Percentiles rank a stretch among this genome's conserved stretches.
Evolutionary conservation across 352 stramenopile species (phyloP).

Genomic region (Globisporangium cystogenes): DNA sequence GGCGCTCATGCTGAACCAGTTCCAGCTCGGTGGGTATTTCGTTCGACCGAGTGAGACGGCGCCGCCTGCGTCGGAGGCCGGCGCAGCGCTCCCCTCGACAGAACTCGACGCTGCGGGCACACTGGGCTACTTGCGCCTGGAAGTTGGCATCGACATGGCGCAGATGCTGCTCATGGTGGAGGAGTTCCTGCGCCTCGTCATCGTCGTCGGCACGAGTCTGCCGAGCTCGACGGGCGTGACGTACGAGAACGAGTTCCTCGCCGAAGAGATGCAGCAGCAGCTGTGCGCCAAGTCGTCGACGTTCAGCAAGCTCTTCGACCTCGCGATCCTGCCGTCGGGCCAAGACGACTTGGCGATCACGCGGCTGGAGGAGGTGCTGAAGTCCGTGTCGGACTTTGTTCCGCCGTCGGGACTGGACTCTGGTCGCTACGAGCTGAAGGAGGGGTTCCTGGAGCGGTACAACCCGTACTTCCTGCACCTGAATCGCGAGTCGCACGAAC

Average conservation of each 20-base stretch:
- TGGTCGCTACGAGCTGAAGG: constrained; percentile 75
- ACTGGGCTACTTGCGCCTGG: constrained; percentile 41
- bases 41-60: constrained; percentile 9
- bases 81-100: constrained; percentile 4
- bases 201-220: constrained; percentile 70
- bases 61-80: neutral
- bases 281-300: constrained; percentile 70
- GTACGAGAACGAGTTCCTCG: constrained; percentile 72
- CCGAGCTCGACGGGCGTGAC: constrained; percentile 43
- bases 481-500: constrained; percentile 77
- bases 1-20: constrained; percentile 71
- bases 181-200: constrained; percentile 77
- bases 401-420: constrained; percentile 70
- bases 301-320: constrained; percentile 81
- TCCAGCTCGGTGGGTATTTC: constrained; percentile 72
- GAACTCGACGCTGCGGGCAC: constrained; percentile 11
- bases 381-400: constrained; percentile 65
- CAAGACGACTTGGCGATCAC: constrained; percentile 76
- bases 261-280: constrained; percentile 84
- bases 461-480: constrained; percentile 86
- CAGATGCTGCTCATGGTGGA: constrained; percentile 78
- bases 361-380: constrained; percentile 55
- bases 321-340: constrained; percentile 73
- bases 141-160: constrained; percentile 61
- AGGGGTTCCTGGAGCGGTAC: constrained; percentile 67